Evolutionary conservation across 805 yeast species (phyloP), one percentile per base, ranked within the genome.

Genomic region (Wickerhamomyces canadensis): DNA sequence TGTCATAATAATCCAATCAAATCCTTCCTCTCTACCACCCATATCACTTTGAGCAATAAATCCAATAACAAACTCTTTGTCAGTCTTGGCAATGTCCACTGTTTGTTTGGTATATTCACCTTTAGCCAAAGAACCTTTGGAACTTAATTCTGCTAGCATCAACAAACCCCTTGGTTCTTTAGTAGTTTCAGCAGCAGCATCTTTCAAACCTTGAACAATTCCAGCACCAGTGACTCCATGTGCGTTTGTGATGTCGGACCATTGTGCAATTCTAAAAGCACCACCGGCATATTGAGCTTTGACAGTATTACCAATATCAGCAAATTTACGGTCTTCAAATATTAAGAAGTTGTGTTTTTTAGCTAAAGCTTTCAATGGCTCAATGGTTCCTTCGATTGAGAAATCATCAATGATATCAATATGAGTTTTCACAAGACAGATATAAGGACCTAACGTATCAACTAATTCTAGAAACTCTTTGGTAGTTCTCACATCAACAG

Each of bases 211-310:
- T 31, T 76, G 68, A 6, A 93, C 94, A 38, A 93, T 84, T 11
- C 98, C 97, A 0, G 82, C 79, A 17, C 99, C 99, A 3, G 98
- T 91, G 23, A 93, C 89, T 41, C 97, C 95, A 54, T 93, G 98
- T 1, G 98, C 98, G 60, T 93, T 93, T 25, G 98, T 91, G 49
- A 93, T 88, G 55, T 93, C 96, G 1, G 98, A 79, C 98, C 98
- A 93, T 52, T 79, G 66, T 12, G 95, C 93, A 43, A 91, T 91
- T 55, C 76, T 79, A 67, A 78, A 88, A 10, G 86, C 81, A 31
- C 98, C 98, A 27, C 94, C 86, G 23, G 84, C 68, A 61, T 91
- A 93, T 62, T 93, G 98, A 31, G 86, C 75, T 64, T 91, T 89
- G 37, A 93, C 98, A 1, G 98, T 93, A 56, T 89, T 87, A 14